Base-by-base conservation (phyloP, 257 asterid species). In the Solanum paucissectum region DNA sequence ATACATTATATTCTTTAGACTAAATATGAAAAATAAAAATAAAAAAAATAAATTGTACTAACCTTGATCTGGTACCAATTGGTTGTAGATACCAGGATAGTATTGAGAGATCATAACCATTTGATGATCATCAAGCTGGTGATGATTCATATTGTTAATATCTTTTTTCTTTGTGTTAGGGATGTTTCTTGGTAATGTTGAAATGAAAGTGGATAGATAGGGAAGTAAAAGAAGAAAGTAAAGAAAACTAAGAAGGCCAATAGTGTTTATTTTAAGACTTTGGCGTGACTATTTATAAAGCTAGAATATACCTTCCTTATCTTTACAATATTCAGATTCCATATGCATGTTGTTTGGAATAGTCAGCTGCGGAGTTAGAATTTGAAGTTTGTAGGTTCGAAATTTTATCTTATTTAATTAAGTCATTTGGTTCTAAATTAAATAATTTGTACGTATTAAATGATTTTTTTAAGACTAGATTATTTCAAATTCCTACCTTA, bases 31-130 rank as follows among this genome's bases (percentile, higher is more conserved):
- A 33, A 33, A 33, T 33, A 33, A 3, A 33, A 33, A 33, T 2
- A 33, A 33, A 33, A 3, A 33, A 33, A 33, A 29, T 3, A 21
- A 69, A 9, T 5, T 25, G 3, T 36, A 5, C 44, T 73, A n/a
- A 91, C 92, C 93, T 90, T 84, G 91, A 87, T 90, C 88, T 20
- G 92, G 93, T 58, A 88, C 79, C 23, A 90, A 40, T 33, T 91
- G 93, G 71, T 49, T 52, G 88, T 83, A 89, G 20, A 87, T 88
- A 25, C 81, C 92, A 23, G 92, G 90, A 88, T 91, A 77, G 88
- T 93, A 93, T 88, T 93, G 93, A 40, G 96, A 94, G 46, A 92
- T 52, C 62, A 52, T 91, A 20, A 82, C 75, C 94, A 91, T 88
- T 87, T 91, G 93, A 77, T 92, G 74, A 66, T 69, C 94, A 83